Percentiles rank a stretch among this genome's conserved stretches.
Conservation (phyloP, 805 yeast species). For the Zygoascus flipseniorum region DNA sequence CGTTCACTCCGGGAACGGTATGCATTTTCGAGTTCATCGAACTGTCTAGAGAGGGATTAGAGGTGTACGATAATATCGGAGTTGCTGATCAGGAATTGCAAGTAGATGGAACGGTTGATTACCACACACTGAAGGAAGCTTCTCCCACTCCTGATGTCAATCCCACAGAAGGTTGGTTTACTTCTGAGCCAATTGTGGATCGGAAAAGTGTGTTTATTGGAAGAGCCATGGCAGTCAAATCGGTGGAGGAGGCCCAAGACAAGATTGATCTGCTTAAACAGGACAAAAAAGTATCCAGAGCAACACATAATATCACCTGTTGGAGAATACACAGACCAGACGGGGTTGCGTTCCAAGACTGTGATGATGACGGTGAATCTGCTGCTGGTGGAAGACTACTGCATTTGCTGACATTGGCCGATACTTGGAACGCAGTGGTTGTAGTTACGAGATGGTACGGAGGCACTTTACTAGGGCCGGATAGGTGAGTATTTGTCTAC, state of each 20-base stretch:
- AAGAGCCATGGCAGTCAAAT: slow-evolving; percentile 51
- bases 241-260: slow-evolving; percentile 59
- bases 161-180: slow-evolving; percentile 63
- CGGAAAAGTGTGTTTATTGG: slow-evolving; percentile 82
- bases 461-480: slow-evolving; percentile 87
- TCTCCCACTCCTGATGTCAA: slow-evolving; percentile 25
- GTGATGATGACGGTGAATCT: slow-evolving; percentile 95
- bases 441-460: slow-evolving; percentile 91
- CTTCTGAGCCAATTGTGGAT: slow-evolving; percentile 71
- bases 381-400: slow-evolving; percentile 89
- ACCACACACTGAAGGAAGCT: slow-evolving; percentile 10
- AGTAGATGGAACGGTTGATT: slow-evolving; percentile 18
- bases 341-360: slow-evolving; percentile 65
- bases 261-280: slow-evolving; percentile 44
- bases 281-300: slow-evolving; percentile 58
- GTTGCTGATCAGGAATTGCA: slow-evolving; percentile 22
- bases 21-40: slow-evolving; percentile 76
- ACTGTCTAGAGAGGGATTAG: slow-evolving; percentile 30
- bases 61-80: slow-evolving; percentile 18
- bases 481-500: slow-evolving; percentile 27
- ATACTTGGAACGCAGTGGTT: slow-evolving; percentile 76
- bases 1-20: slow-evolving; percentile 56
- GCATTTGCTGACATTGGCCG: slow-evolving; percentile 52
- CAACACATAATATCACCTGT: slow-evolving; percentile 78
- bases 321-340: slow-evolving; percentile 60